Base-by-base conservation (phyloP, 805 yeast species). In the Saturnispora serradocipensis region DNA sequence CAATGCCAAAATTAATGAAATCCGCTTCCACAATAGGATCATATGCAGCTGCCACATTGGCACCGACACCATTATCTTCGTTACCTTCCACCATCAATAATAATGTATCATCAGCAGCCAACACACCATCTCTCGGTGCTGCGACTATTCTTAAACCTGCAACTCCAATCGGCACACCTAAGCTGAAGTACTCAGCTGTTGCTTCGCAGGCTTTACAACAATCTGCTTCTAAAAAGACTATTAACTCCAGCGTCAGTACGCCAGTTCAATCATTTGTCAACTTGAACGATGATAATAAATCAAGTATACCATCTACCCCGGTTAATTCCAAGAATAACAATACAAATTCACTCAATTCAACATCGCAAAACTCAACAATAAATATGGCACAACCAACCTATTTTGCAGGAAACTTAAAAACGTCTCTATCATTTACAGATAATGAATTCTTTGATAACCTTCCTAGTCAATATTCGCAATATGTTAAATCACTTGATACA, bases 401-500 rank as follows among this genome's bases (percentile, higher is more conserved):
- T 35, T 42, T 43, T 40, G 43, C 56, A 2, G 47, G 51, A 20
- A 32, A 39, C 16, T 34, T 35, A 11, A 30, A 24, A 6, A 28
- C 51, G 16, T 24, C 43, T 3, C 27, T 49, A 16, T 18, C 45
- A 27, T 50, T 45, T 15, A 28, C 15, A 43, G 61, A 61, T 50
- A 28, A 57, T 1, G 49, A 61, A 2, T 57, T 56, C 46, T 63
- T 54, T 44, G 46, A 58, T 1, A 62, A 64, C 39, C 52, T 66
- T 22, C 68, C 68, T 2, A 56, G 45, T 1, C 66, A 65, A 9
- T 57, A 59, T 36, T 57, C 60, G 2, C 52, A 53, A 2, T 64
- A 66, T 43, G 52, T 62, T 22, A 52, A 59, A 30, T 56, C 64
- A 3, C 49, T 67, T 50, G 70, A 69, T 43, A 49, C 53, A 10